Evolutionary conservation across 345 rosid genomes (phyloP).

Genomic region (Bretschneidera sinensis): DNA sequence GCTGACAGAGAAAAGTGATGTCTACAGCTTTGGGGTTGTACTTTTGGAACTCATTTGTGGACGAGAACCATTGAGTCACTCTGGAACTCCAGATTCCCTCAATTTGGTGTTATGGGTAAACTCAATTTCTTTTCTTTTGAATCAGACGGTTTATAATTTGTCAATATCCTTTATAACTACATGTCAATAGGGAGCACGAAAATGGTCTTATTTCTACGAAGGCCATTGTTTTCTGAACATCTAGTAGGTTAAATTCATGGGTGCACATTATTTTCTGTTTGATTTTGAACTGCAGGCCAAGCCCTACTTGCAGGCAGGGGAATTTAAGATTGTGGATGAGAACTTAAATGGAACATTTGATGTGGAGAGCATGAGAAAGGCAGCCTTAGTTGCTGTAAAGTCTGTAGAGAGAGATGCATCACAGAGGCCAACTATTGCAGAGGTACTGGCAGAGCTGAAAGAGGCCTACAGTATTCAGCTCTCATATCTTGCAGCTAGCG

Average conservation of each 20-base stretch:
- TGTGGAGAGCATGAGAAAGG: conserved; percentile 64
- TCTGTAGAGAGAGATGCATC: conserved; percentile 84
- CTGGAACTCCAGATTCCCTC: conserved; percentile 87
- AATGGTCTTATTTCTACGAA: too few species aligned
- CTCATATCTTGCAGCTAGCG: conserved; percentile 57
- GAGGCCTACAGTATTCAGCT: conserved; percentile 79
- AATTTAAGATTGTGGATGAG: conserved; percentile 76
- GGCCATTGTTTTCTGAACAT: too few species aligned
- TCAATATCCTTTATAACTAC: too few species aligned
- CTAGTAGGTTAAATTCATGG: too few species aligned
- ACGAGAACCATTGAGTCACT: conserved; percentile 73
- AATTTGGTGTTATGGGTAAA: conserved; percentile 88
- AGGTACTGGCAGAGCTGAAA: conserved; percentile 63
- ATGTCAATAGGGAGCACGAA: too few species aligned
- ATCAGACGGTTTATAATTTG: too few species aligned
- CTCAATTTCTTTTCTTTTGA: too few species aligned
- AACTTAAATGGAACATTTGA: conserved; percentile 56
- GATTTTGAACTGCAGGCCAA: conserved; percentile 54
- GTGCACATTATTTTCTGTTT: too few species aligned
- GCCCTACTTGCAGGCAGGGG: conserved; percentile 86
- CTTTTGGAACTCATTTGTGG: conserved; percentile 90
- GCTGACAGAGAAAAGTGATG: conserved; percentile 89
- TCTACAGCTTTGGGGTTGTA: conserved; percentile 92
- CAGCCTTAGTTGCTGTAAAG: conserved; percentile 51
- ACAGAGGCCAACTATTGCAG: conserved; percentile 55